A percentile compares a stretch with the other conserved stretches of the same genome.
Conservation (phyloP, 768 basidiomycete genomes). For the Agaricus blazei region DNA sequence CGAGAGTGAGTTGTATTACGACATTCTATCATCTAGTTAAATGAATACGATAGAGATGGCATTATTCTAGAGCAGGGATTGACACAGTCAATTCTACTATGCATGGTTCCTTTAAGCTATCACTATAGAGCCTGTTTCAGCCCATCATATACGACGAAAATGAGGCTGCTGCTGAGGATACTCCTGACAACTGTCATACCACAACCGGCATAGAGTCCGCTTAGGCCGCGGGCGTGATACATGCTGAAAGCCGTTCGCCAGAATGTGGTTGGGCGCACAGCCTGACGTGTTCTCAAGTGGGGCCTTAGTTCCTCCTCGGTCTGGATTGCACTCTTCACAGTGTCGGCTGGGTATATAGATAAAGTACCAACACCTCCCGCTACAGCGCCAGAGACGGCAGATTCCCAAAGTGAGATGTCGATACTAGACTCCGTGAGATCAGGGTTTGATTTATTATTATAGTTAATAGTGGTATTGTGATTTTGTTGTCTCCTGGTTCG, state of each 20-base stretch:
- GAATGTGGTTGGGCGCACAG: constrained; percentile 38
- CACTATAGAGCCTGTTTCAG: constrained; percentile 38
- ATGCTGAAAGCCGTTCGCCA: constrained; percentile 59
- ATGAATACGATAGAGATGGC: too few relatives aligned
- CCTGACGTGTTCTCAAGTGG: constrained; percentile 15
- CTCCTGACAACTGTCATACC: constrained; percentile 81
- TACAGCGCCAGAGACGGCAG: constrained; percentile 71
- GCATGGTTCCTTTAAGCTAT: too few relatives aligned
- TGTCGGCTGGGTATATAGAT: constrained; percentile 85
- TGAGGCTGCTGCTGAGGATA: constrained; percentile 83
- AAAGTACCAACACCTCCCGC: constrained; percentile 80
- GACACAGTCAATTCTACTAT: too few relatives aligned
- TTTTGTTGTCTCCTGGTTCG: constrained; percentile 37
- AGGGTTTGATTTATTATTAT: neutral
- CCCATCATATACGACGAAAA: constrained; percentile 86
- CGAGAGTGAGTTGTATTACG: neutral
- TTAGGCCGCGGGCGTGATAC: constrained; percentile 67
- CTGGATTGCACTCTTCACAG: constrained; percentile 87
- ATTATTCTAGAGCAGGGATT: too few relatives aligned
- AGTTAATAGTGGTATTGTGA: neutral
- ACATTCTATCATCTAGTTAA: neutral
- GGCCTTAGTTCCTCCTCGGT: constrained; percentile 75
- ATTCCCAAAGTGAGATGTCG: constrained; percentile 61
- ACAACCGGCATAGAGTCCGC: constrained; percentile 82
- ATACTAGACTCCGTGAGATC: constrained; percentile 5